Base-by-base conservation (phyloP, 768 basidiomycete species). In the Amylocystis lapponica region DNA sequence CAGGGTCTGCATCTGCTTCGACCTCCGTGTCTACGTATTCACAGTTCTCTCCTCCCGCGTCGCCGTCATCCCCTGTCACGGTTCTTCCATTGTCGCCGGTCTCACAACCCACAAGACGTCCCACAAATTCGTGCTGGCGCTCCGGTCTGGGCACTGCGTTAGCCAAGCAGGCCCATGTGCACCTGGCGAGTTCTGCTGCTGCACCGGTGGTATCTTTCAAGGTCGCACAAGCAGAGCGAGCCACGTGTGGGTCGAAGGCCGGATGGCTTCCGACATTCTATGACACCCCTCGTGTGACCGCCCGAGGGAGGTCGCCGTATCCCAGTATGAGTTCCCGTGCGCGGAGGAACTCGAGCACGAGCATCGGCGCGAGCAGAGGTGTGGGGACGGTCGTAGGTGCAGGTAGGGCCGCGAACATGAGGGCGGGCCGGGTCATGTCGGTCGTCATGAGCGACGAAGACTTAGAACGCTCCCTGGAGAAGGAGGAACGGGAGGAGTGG, bases 391-490 rank as follows among this genome's bases (percentile, higher is more conserved):
- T 50, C 16, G 31, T 50, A 13, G 45, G 49, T 22, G 40, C 45
- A 8, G 49, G 49, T 10, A 36, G 49, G 6, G 45, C 37, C 13
- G 37, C 47, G 25, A 44, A 31, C 26, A 39, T 43, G 45, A 27
- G 22, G 9, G 49, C 21, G 21, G 34, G 27, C 2, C 32, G 41
- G 33, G 23, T 35, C n/a, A 27, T 40, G 32, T 44, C 46, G 17
- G 42, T 47, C 11, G 50, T 45, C 1, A 33, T 43, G 14, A 51
- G 50, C 39, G 43, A 51, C 36, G 50, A 51, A 21, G 50, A 51
- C 31, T 35, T 51, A 20, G 50, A 51, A 43, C 46, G 36, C 14
- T 47, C 50, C 5, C 25, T 51, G 39, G 50, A 51, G 27, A 47
- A 51, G 46, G 38, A 40, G 5, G 19, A 13, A 31, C 20, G 21